Evolutionary conservation across 371 early-diverging fungal species (phyloP), one percentile per base, ranked within the genome.

Genomic region (Apophysomyces elegans): DNA sequence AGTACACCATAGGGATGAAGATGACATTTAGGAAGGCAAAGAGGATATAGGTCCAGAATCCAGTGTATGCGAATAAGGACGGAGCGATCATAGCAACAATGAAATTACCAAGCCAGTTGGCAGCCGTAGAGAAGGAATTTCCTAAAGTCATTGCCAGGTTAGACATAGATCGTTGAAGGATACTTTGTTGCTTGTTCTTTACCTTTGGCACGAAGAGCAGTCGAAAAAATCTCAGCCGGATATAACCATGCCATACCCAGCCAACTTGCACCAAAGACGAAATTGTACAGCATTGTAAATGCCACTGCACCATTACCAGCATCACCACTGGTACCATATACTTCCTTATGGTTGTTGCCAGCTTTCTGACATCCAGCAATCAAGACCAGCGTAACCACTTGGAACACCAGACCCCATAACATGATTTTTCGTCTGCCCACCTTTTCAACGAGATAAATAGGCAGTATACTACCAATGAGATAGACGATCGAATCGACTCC

Each of bases 81-180:
- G 79, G 83, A 16, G 83, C 75, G 69, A 82, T 73, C 68, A 69
- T 69, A 18, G 83, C 78, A 7, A 82, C 83, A 59, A 77, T 63
- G 68, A 82, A 79, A 76, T 86, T 88, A 68, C 76, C 79, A 68
- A 77, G 71, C 89, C 89, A 91, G 84, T 91, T 89, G 76, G 90
- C 83, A 69, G 85, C 84, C 41, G 90, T 91, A 37, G 84, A 76
- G 67, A 82, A 76, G 0, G 76, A 76, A 68, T 79, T 79, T 9
- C 54, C 54, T 50, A 50, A 32, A 1, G 21, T 18, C 16, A 7
- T 7, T 47, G 18, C 2, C 32, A 26, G 32, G 32, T 26, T 26
- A 26, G 2, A 26, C 2, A 1, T 26, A 2, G 32, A 26, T 26
- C 32, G 32, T 26, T 41, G 18, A 47, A 2, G 54, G 54, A 50